These are phyloP conservation scores for Bretziella fagacearum DNA, from an alignment of 2,329 filamentous ascomycete genomes.

Conservation along the genomic window DNA sequence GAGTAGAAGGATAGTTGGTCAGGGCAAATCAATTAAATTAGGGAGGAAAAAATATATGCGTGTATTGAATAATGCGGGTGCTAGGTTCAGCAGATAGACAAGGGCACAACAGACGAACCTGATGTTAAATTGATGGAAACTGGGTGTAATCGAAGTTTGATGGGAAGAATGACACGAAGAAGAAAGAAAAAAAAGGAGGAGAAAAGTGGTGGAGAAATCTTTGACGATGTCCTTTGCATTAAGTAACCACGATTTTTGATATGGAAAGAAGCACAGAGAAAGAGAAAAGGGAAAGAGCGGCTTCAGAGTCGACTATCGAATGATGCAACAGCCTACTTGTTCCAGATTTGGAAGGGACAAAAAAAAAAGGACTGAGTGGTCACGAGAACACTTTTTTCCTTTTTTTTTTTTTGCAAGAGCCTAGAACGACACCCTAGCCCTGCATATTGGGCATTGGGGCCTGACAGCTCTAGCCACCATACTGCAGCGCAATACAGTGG, in stretches of 20 bases:
- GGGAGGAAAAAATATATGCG: too few relatives aligned
- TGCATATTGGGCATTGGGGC: not conserved
- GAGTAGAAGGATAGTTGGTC: too few relatives aligned
- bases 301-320: not conserved
- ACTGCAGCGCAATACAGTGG: not conserved
- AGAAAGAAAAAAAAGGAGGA: slow-evolving; percentile 3
- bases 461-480: not conserved
- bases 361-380: slow-evolving; percentile 3
- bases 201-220: not conserved
- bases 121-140: not conserved
- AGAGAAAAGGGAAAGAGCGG: not conserved
- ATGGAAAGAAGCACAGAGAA: not conserved
- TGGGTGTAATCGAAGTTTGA: not conserved
- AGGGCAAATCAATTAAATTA: too few relatives aligned
- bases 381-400: slow-evolving; percentile 6
- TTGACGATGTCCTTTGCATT: not conserved
- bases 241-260: not conserved
- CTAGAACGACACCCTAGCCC: slow-evolving; percentile 3
- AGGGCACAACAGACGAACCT: not conserved
- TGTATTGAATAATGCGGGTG: too few relatives aligned
- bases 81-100: too few relatives aligned
- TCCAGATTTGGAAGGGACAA: slow-evolving; percentile 7
- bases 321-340: not conserved
- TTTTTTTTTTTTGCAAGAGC: too few relatives aligned
- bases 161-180: not conserved